Percentiles rank a stretch among this genome's conserved stretches.
Evolutionary conservation across 2,329 filamentous ascomycete species (phyloP).

Genomic region (Amesomyces nigricolor): DNA sequence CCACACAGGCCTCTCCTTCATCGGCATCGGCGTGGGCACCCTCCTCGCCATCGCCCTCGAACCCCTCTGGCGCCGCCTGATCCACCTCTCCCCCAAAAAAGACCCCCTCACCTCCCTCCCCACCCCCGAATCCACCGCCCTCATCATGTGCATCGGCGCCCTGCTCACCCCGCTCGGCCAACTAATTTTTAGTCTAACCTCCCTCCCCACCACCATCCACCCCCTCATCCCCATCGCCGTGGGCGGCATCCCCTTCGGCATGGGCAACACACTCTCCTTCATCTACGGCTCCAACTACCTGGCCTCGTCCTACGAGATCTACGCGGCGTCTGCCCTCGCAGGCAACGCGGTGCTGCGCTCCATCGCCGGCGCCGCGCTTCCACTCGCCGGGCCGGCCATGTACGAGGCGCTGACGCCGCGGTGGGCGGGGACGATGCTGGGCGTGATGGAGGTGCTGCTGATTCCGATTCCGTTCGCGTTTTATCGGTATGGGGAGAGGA

Average conservation of each 20-base stretch:
- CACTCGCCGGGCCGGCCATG: constrained; percentile 66
- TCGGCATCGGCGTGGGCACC: constrained; percentile 62
- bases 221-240: constrained; percentile 69
- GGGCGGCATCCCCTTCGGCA: constrained; percentile 67
- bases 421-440: constrained; percentile 69
- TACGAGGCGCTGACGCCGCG: constrained; percentile 61
- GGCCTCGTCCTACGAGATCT: constrained; percentile 68
- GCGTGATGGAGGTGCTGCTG: constrained; percentile 60
- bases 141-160: constrained; percentile 72
- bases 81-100: constrained; percentile 62
- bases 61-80: constrained; percentile 68
- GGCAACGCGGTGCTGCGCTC: constrained; percentile 68
- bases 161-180: constrained; percentile 71
- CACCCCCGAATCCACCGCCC: constrained; percentile 74
- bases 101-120: constrained; percentile 60
- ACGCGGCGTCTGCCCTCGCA: constrained; percentile 69
- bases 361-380: constrained; percentile 63
- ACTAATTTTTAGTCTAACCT: constrained; percentile 85
- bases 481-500: constrained; percentile 50
- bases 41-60: constrained; percentile 57
- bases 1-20: constrained; percentile 69
- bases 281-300: constrained; percentile 76
- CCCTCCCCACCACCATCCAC: constrained; percentile 67
- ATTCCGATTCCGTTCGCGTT: constrained; percentile 74
- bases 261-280: constrained; percentile 68